Evolutionary conservation across 768 basidiomycete species (phyloP), one percentile per base, ranked within the genome.

Genomic region (Termitomyces sp.): DNA sequence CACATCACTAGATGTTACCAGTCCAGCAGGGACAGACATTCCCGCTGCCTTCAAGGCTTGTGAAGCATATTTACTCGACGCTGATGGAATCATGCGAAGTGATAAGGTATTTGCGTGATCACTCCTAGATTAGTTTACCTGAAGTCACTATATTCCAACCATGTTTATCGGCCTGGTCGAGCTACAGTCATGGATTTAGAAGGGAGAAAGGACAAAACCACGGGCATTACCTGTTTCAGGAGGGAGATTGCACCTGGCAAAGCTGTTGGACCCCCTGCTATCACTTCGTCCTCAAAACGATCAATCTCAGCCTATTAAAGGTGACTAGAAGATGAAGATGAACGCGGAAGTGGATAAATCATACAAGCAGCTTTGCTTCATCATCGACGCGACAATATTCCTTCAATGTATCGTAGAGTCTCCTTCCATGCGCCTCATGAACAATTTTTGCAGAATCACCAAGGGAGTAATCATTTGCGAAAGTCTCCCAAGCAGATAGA

Each of bases 81-180:
- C 92, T 91, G 59, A 20, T 53, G 18, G 42, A 52, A 31, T 44
- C 34, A 37, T 36, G 54, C 56, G 49, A 49, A 31, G 33, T 54
- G 36, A 60, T 15, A 6, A 31, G 53, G 41, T 52, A 37, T 52
- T 29, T 26, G 37, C 29, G 3, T 49, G 26, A 29, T 8, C 22
- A 22, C 47, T n/a, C 37, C 20, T 22, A 41, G 51, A 37, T 37
- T 53, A 33, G 33, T 28, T 31, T 65, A 86, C 91, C 85, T 45
- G 89, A 92, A 6, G 92, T 94, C 34, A 91, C 89, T 65, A 95
- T 90, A 4, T 90, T 90, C 90, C 91, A 95, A 42, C 78, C 76
- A 12, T 61, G 59, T 22, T 65, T 62, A n/a, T 65, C 64, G 52
- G 69, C 57, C 7, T 69, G 68, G 47, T 64, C 50, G 36, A 77